Base-by-base conservation (phyloP, 2,329 filamentous ascomycete genomes). In the Penicillium polonicum region DNA sequence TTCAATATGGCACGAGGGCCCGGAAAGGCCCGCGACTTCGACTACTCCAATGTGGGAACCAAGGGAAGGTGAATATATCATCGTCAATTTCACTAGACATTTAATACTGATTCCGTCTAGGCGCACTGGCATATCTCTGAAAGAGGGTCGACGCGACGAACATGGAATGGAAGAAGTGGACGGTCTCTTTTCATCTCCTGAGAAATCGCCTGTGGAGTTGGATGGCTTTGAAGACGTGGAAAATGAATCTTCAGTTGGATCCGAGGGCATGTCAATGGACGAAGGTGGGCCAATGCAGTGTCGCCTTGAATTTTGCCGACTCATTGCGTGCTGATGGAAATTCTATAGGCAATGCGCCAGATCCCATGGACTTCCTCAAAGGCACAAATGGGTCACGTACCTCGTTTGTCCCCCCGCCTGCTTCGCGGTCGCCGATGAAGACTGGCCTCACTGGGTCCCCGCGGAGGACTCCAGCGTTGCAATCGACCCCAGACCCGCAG, bases 151-250 rank as follows among this genome's bases (percentile, higher is more conserved):
- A 60, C 89, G 91, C 77, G 93, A 97, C 76, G 92, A 95, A 73
- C 82, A 96, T 81, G 94, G 93, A 74, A 87, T 99, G 80, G 91
- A 97, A 72, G 88, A 90, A 36, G 83, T 96, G 58, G 90, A 93
- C 36, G 85, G 86, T 65, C 85, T 97, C 64, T 96, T 96, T 75
- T 97, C 92, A 9, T 96, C 92, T 21, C 92, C 92, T 15, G 84
- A 85, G 64, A 89, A 87, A 53, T 82, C 81, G n/a, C 78, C 80
- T 1, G 60, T 68, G 23, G 70, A 69, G 58, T 62, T 67, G 39
- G 70, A 72, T 61, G 72, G 64, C 4, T 70, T 72, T 52, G 54
- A 64, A 41, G 60, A 64, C 43, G 66, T 66, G 56, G 70, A 67
- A 44, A 76, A 78, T 60, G 72, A 77, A 35, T 82, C 80, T 15